phyloP scores from a whole-genome alignment of 164 flowering plant genomes.

The Kingdonia uniflora region DNA sequence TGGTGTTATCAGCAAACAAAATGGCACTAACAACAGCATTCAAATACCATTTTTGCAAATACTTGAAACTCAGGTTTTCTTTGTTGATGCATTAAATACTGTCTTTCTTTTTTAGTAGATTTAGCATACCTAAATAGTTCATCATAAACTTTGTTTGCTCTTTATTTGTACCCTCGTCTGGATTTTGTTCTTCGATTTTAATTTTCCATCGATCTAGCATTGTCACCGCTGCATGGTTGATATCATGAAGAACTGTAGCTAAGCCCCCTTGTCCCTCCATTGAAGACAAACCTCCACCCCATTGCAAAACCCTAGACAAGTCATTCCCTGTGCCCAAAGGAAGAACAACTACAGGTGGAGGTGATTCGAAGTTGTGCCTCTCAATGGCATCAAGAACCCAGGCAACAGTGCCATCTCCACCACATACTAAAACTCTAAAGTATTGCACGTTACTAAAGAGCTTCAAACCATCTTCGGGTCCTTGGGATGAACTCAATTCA shows the following conservation, averaged over 20 bases:
- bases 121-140: slow-evolving; percentile 53
- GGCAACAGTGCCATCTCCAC: slow-evolving; percentile 84
- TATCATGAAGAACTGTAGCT: slow-evolving; percentile 43
- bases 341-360: slow-evolving; percentile 77
- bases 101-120: too few relatives aligned
- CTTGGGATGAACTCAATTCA: slow-evolving; percentile 51
- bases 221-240: slow-evolving; percentile 59
- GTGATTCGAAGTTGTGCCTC: slow-evolving; percentile 59
- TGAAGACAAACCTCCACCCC: slow-evolving; percentile 69
- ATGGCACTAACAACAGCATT: too few relatives aligned
- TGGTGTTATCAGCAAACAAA: too few relatives aligned
- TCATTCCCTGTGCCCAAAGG: slow-evolving; percentile 84
- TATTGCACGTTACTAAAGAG: slow-evolving; percentile 41
- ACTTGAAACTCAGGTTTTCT: too few relatives aligned
- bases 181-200: slow-evolving; percentile 33
- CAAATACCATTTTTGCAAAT: too few relatives aligned
- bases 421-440: slow-evolving; percentile 72
- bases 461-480: slow-evolving; percentile 60
- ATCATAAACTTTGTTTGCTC: slow-evolving; percentile 51
- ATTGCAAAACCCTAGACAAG: slow-evolving; percentile 58
- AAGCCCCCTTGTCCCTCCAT: slow-evolving; percentile 55
- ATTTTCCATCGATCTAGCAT: slow-evolving; percentile 77
- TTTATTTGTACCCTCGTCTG: slow-evolving; percentile 16
- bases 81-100: too few relatives aligned
- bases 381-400: slow-evolving; percentile 85